Base-by-base conservation (phyloP, 2,329 filamentous ascomycete genomes). In the Cladosporium oxysporum region DNA sequence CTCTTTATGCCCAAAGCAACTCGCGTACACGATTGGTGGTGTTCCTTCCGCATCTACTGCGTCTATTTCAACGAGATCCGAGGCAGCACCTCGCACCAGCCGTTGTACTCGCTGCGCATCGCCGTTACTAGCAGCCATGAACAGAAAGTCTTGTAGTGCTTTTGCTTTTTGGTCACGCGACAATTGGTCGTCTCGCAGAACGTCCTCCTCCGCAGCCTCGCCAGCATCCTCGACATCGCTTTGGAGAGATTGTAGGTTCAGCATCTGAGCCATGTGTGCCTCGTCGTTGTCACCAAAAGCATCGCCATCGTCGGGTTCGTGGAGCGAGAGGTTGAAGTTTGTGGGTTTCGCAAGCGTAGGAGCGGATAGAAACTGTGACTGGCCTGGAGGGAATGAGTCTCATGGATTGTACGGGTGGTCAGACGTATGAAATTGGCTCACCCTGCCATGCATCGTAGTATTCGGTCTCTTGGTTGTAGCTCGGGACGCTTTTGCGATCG, bases 391-490 rank as follows among this genome's bases (percentile, higher is more conserved):
- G 68, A 66, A 65, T 47, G 67, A 67, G 62, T 64, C 66, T 63
- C 63, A 65, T 23, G 57, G 10, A 47, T 33, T 16, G 26, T 12
- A 58, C 11, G 6, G 47, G 21, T 37, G 11, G 26, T 57, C 37
- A 55, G n/a, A 49, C 18, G 66, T 66, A 81, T 12, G 68, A 71
- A 84, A 64, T 71, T 59, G 33, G 68, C 83, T 76, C 78, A 90
- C 94, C 94, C 89, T 98, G 93, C 95, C 95, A 99, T 72, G 92
- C 95, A 85, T 99, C 95, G 78, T 98, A 99, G 82, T 97, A 92
- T 83, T 98, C 95, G 49, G 93, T 97, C 83, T 98, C 95, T 65
- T 90, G 85, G 69, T 89, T 86, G 68, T 89, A 88, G 57, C 78
- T 83, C 4, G 88, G 86, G 37, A 90, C 85, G 73, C 84, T 84